phyloP scores from a whole-genome alignment of 164 flowering plant species.

The Buxus sempervirens region DNA sequence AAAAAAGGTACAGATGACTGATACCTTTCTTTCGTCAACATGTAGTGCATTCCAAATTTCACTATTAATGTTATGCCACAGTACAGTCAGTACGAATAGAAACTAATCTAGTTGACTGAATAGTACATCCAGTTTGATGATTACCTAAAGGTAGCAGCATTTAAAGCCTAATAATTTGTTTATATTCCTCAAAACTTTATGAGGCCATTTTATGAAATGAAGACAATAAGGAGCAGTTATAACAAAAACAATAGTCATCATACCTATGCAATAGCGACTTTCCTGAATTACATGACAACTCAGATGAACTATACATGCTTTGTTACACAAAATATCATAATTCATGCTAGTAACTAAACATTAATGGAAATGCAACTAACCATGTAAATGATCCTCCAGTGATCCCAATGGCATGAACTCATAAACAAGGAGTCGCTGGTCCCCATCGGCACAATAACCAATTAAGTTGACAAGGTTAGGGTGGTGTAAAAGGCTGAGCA shows the following conservation, averaged over 20 bases:
- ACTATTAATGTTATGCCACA: neutral
- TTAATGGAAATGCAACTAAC: conserved; percentile 29
- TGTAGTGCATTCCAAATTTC: neutral
- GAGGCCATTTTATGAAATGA: neutral
- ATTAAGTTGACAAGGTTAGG: conserved; percentile 79
- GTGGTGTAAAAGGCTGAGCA: conserved; percentile 87
- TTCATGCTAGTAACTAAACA: neutral
- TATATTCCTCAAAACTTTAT: too few relatives aligned
- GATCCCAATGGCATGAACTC: conserved; percentile 92
- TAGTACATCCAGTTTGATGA: neutral
- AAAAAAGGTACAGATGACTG: too few relatives aligned
- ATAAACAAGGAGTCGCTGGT: conserved; percentile 85
- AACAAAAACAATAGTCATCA: neutral
- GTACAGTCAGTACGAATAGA: neutral
- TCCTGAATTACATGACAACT: neutral
- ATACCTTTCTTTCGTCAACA: neutral
- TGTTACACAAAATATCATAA: neutral
- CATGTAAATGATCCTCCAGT: conserved; percentile 87
- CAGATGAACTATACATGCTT: neutral
- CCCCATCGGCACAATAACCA: conserved; percentile 89
- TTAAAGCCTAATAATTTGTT: neutral
- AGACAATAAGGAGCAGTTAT: neutral
- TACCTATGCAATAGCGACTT: neutral
- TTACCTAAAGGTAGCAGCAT: neutral
- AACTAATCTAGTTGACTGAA: neutral